Evolutionary conservation across 495 filamentous ascomycete genomes (phyloP).

Genomic region (Zalerion maritima): DNA sequence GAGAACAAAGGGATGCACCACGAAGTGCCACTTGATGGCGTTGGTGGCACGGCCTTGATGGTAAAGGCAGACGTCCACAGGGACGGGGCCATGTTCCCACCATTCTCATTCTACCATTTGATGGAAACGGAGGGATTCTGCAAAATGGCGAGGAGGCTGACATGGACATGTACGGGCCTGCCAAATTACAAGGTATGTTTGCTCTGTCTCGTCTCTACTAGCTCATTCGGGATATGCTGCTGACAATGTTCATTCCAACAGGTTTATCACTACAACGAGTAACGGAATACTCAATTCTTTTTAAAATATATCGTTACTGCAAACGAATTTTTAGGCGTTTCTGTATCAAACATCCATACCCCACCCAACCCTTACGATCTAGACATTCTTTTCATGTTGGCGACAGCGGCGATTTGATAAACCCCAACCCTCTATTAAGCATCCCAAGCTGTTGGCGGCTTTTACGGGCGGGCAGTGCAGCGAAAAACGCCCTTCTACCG

Average conservation of each 20-base stretch:
- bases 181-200: slow-evolving; percentile 87
- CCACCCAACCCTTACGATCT: too few species aligned
- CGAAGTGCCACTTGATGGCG: slow-evolving; percentile 71
- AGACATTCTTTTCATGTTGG: too few species aligned
- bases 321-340: too few species aligned
- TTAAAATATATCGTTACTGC: too few species aligned
- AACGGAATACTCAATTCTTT: slow-evolving; percentile 15
- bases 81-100: slow-evolving; percentile 96
- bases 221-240: not conserved
- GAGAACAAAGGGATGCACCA: slow-evolving; percentile 38
- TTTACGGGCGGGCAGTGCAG: too few species aligned
- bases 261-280: slow-evolving; percentile 90
- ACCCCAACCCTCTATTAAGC: too few species aligned
- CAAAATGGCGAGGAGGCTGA: slow-evolving; percentile 83
- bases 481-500: too few species aligned
- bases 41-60: slow-evolving; percentile 83
- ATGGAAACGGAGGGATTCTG: slow-evolving; percentile 98
- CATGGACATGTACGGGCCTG: slow-evolving; percentile 69
- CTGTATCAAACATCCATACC: too few species aligned
- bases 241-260: slow-evolving; percentile 17
- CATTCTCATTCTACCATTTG: slow-evolving; percentile 89
- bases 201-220: slow-evolving; percentile 1
- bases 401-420: too few species aligned
- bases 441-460: too few species aligned
- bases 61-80: slow-evolving; percentile 96